Conservation (phyloP, 2,329 filamentous ascomycete species). For the Paracorniculantispora psalliotae region DNA sequence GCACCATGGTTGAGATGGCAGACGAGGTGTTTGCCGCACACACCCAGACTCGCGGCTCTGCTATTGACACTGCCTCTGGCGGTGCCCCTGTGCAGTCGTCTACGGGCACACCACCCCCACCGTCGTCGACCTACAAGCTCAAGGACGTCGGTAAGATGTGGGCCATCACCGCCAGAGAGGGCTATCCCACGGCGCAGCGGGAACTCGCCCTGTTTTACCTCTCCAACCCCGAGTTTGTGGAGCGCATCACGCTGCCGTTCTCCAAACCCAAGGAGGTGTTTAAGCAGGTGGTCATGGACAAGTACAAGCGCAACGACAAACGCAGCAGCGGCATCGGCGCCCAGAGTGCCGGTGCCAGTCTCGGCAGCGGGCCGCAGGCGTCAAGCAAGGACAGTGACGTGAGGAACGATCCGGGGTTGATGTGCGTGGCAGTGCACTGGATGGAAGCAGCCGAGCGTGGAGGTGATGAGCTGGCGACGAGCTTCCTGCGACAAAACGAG, state of each 20-base stretch:
- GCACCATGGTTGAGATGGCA: constrained; percentile 65
- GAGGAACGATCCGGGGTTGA: constrained; percentile 75
- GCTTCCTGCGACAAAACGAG: constrained; percentile 69
- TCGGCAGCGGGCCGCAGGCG: not conserved
- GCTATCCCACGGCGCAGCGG: constrained; percentile 74
- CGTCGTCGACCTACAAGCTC: constrained; percentile 62
- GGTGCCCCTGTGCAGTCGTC: constrained; percentile 29
- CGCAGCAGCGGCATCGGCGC: constrained; percentile 20
- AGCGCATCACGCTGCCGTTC: constrained; percentile 74
- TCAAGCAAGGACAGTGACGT: constrained; percentile 42
- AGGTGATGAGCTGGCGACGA: constrained; percentile 79
- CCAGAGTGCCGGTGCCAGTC: constrained; percentile 19
- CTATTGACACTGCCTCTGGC: constrained; percentile 27
- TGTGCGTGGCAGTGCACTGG: constrained; percentile 96
- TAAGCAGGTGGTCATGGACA: constrained; percentile 78
- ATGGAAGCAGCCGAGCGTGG: constrained; percentile 85
- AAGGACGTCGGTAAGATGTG: constrained; percentile 83
- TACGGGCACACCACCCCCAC: constrained; percentile 40
- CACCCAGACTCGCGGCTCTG: constrained; percentile 54
- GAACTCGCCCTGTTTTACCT: constrained; percentile 93
- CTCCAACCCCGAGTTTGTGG: constrained; percentile 80
- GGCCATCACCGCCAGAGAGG: constrained; percentile 90
- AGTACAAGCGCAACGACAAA: constrained; percentile 44
- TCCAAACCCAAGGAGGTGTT: constrained; percentile 85
- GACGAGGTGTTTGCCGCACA: constrained; percentile 55